Evolutionary conservation across 202 grass and related monocot species (phyloP), one percentile per base, ranked within the genome.

Genomic region (Hordeum pubiflorum): DNA sequence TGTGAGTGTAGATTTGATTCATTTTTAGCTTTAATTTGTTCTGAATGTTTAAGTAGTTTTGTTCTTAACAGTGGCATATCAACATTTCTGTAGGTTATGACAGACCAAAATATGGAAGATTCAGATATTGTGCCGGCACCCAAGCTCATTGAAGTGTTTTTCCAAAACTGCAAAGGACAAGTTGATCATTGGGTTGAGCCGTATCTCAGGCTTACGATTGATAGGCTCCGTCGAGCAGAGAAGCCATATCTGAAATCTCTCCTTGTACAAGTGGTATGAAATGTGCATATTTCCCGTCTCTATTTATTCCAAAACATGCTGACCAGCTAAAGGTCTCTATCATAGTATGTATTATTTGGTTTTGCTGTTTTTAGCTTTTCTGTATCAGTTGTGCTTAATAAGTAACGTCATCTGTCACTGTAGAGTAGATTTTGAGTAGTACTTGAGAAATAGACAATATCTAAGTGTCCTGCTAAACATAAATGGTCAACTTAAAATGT

Each of bases 181-280:
- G 86, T 97, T 12, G 93, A 97, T 85, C 93, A 89, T 70, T 97
- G 90, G 93, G 88, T 97, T 66, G 90, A 97, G 71, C 93, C 90
- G 6, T 97, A 97, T 83, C 79, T 93, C 39, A 87, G 80, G 60
- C 70, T 97, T 77, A 81, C 88, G 32, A 87, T 93, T 85, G 84
- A 93, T 77, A 75, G 90, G 34, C 52, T 93, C 70, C 86, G 58
- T 71, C 81, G 78, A 24, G 55, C 81, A 72, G 74, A 86, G 59
- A 91, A 80, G 78, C 84, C 90, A 60, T 89, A 85, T 77, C 73
- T 93, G 38, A 97, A 93, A 87, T 93, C 86, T 57, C 88, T 97
- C 13, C 84, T 97, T 29, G 79, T 97, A 43, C 86, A 89, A 97
- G 90, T 97, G 90, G 93, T 93, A 87, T 69, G 61, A 46, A 43